Evolutionary conservation across 23 red algal species (phyloP).

Genomic region (Gracilaria gracilis): DNA sequence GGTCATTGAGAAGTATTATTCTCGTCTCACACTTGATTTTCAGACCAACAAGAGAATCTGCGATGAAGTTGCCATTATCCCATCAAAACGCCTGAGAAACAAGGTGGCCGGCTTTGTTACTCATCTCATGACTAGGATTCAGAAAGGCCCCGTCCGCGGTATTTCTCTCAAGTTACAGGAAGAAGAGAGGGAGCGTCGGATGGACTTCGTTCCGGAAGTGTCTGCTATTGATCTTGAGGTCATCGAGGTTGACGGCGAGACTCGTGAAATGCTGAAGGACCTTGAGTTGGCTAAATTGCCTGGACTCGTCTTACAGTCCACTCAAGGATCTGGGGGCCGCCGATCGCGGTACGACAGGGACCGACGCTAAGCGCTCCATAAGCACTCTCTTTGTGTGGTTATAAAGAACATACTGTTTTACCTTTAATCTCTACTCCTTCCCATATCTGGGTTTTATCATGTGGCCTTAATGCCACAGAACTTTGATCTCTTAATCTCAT

Average conservation of each 20-base stretch:
- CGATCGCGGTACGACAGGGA: slow-evolving; percentile 65
- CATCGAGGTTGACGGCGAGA: slow-evolving; percentile 93
- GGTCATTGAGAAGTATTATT: slow-evolving; percentile 99
- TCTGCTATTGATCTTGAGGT: slow-evolving; percentile 89
- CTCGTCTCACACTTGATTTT: slow-evolving; percentile 92
- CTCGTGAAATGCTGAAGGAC: slow-evolving; percentile 91
- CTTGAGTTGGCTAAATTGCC: slow-evolving; percentile 86
- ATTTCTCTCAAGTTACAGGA: slow-evolving; percentile 99
- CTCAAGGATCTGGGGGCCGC: slow-evolving; percentile 40
- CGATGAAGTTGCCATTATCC: slow-evolving; percentile 99
- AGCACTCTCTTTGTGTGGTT: not conserved
- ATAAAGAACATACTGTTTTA: slow-evolving; percentile 33
- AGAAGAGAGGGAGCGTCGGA: slow-evolving; percentile 98
- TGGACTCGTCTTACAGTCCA: slow-evolving; percentile 74
- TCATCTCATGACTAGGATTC: slow-evolving; percentile 97
- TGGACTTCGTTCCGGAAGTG: slow-evolving; percentile 99
- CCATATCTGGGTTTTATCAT: not conserved
- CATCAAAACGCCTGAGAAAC: slow-evolving; percentile 97
- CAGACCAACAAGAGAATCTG: slow-evolving; percentile 99
- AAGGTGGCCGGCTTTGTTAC: slow-evolving; percentile 99
- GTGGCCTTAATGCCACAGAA: not conserved
- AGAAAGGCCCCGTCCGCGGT: slow-evolving; percentile 97
- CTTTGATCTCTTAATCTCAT: not conserved
- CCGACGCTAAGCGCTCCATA: slow-evolving; percentile 32
- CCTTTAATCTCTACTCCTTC: not conserved